These are phyloP conservation scores for Pseudonitzschia pungens DNA, from an alignment of 108 stramenopile species.

Conservation along the genomic window DNA sequence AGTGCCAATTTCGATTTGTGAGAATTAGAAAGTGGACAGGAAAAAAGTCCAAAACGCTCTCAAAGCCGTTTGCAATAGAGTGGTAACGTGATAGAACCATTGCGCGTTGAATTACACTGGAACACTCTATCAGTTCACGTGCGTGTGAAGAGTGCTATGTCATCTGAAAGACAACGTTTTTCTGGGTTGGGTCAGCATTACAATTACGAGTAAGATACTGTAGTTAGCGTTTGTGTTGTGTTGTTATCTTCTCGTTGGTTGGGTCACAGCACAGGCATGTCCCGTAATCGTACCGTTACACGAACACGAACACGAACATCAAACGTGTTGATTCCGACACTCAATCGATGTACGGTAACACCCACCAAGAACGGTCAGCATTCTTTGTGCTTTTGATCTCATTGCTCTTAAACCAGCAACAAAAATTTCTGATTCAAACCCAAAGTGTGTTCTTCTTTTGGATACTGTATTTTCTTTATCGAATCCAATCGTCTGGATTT, in stretches of 20 bases:
- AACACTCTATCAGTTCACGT: background rate
- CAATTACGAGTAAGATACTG: no score
- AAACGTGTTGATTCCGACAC: background rate
- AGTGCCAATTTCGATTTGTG: constrained; percentile 1
- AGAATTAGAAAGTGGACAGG: background rate
- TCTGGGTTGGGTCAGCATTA: background rate
- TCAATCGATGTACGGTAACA: background rate
- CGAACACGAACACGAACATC: no score
- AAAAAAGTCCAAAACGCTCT: background rate
- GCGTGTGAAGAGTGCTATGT: background rate
- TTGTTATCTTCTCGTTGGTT: background rate
- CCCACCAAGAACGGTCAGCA: background rate
- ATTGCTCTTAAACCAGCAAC: background rate
- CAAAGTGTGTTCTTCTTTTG: background rate
- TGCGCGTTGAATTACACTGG: background rate
- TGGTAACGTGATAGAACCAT: background rate
- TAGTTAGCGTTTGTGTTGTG: background rate
- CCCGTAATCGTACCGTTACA: no score
- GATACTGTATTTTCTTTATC: background rate
- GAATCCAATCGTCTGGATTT: background rate
- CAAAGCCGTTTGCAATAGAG: background rate
- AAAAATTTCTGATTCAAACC: background rate
- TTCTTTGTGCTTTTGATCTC: background rate
- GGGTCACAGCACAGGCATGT: no score
- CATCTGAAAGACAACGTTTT: background rate